Conservation (phyloP, 129 eudicot genomes). For the Artemisia annua region DNA sequence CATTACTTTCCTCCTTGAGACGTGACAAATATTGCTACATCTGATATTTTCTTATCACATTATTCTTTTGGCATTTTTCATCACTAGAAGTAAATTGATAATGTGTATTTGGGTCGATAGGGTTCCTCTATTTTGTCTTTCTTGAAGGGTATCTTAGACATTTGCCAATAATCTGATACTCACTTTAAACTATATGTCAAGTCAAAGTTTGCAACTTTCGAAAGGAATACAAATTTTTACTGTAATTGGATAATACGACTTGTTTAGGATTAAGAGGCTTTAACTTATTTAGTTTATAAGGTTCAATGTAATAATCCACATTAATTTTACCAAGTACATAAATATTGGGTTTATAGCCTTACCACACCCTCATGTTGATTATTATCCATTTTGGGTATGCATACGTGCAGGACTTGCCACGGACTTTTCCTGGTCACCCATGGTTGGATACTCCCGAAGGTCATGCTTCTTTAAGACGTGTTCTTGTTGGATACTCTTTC, state of each 20-base stretch:
- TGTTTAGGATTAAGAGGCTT: slow-evolving; percentile 14
- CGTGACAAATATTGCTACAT: neutral
- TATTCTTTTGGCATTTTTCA: neutral
- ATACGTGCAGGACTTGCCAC: slow-evolving; percentile 70
- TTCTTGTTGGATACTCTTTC: slow-evolving; percentile 94
- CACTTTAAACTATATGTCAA: neutral
- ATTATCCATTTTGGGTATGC: slow-evolving; percentile 2
- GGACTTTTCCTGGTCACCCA: slow-evolving; percentile 97
- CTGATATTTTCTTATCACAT: neutral
- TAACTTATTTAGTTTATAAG: neutral
- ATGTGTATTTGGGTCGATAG: neutral
- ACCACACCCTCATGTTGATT: neutral
- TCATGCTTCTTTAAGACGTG: slow-evolving; percentile 93
- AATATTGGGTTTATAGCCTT: too few relatives aligned
- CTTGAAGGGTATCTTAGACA: slow-evolving; percentile 4
- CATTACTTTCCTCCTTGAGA: neutral
- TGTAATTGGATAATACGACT: neutral
- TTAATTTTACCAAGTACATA: neutral
- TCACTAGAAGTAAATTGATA: neutral
- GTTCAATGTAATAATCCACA: neutral
- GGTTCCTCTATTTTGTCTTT: neutral
- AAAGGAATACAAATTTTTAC: neutral
- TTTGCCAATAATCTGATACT: neutral
- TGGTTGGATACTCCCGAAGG: slow-evolving; percentile 98
- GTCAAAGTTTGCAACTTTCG: neutral